Conservation (phyloP, 805 yeast species). For the Kodamaea kakaduensis region DNA sequence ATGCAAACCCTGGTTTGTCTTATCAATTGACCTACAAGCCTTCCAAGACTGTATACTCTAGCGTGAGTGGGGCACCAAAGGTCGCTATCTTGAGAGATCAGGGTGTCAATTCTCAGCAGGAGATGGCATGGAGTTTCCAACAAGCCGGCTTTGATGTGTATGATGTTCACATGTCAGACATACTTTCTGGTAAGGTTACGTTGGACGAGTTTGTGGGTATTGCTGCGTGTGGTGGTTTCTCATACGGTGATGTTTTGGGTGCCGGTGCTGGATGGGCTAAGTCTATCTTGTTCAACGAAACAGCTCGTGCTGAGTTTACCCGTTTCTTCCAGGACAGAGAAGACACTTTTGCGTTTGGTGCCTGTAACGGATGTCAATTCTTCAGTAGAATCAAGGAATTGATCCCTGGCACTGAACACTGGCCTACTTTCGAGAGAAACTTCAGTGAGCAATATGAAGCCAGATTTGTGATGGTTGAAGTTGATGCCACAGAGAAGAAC, state of each 20-base stretch:
- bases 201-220: constrained; percentile 83
- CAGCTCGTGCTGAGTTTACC: constrained; percentile 69
- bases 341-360: constrained; percentile 96
- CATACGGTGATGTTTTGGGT: constrained; percentile 97
- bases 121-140: constrained; percentile 96
- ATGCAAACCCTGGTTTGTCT: constrained; percentile 83
- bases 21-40: constrained; percentile 74
- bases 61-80: constrained; percentile 48
- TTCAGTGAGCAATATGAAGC: constrained; percentile 94
- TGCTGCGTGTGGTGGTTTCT: constrained; percentile 99
- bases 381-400: constrained; percentile 77
- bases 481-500: constrained; percentile 47
- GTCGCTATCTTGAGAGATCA: constrained; percentile 97
- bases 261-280: constrained; percentile 99
- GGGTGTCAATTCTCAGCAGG: constrained; percentile 97
- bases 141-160: constrained; percentile 92
- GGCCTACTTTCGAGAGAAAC: constrained; percentile 96
- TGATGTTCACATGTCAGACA: constrained; percentile 96
- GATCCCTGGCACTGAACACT: constrained; percentile 89
- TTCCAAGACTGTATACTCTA: constrained; percentile 9
- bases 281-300: constrained; percentile 81
- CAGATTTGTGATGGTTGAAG: constrained; percentile 84
- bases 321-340: constrained; percentile 79
- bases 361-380: constrained; percentile 98
- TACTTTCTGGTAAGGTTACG: constrained; percentile 65